Percentiles rank a stretch among this genome's conserved stretches.
These are phyloP conservation scores for Kodamaea sagamina DNA, from an alignment of 805 yeast genomes.

Conservation along the genomic window DNA sequence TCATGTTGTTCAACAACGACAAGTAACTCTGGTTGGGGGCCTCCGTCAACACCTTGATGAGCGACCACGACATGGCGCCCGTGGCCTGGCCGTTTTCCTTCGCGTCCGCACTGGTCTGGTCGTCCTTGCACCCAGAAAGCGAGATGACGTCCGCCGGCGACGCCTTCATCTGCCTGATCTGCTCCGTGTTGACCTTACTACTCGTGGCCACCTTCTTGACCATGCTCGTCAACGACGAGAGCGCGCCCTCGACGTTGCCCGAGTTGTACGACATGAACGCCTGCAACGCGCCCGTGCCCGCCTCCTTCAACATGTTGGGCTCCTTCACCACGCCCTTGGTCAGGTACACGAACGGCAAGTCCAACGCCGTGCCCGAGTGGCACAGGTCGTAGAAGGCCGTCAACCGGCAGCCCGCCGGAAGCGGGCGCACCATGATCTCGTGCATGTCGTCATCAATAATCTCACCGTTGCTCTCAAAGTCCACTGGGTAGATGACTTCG, in stretches of 20 bases:
- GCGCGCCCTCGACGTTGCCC: slow-evolving; percentile 42
- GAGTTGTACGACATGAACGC: slow-evolving; percentile 34
- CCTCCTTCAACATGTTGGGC: slow-evolving; percentile 38
- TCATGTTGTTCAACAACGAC: slow-evolving; percentile 39
- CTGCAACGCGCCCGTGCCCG: slow-evolving; percentile 35
- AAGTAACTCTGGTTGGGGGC: slow-evolving; percentile 36
- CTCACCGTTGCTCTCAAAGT: slow-evolving; percentile 34
- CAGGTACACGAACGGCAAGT: slow-evolving; percentile 41
- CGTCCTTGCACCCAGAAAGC: slow-evolving; percentile 42
- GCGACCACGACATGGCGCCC: slow-evolving; percentile 45
- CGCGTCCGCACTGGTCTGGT: slow-evolving; percentile 45
- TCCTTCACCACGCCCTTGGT: slow-evolving; percentile 44
- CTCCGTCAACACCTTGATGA: slow-evolving; percentile 30
- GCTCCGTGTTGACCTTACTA: slow-evolving; percentile 24
- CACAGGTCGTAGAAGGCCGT: slow-evolving; percentile 43
- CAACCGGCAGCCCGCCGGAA: slow-evolving; percentile 39
- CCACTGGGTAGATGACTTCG: slow-evolving; percentile 41
- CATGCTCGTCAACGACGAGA: slow-evolving; percentile 35
- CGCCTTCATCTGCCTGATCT: slow-evolving; percentile 29
- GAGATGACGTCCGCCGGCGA: slow-evolving; percentile 43
- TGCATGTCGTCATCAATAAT: slow-evolving; percentile 43
- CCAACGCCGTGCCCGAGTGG: slow-evolving; percentile 44
- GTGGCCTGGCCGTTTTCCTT: slow-evolving; percentile 35
- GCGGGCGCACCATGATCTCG: slow-evolving; percentile 37
- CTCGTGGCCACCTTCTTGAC: slow-evolving; percentile 32